A percentile compares a stretch with the other conserved stretches of the same genome.
Evolutionary conservation across 768 basidiomycete species (phyloP).

Genomic region (Suillus fuscotomentosus): DNA sequence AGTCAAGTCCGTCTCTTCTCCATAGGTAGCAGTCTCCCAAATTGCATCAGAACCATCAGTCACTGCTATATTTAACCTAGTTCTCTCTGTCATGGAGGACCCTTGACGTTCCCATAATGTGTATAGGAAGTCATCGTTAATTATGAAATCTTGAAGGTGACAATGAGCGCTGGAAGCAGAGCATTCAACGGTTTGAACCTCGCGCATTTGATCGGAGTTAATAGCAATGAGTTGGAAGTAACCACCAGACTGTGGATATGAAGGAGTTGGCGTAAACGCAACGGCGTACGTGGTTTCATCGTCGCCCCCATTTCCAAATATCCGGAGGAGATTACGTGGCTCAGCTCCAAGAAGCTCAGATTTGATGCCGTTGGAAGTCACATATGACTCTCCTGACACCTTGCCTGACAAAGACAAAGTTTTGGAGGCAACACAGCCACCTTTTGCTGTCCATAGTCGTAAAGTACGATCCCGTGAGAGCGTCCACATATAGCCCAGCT

Average conservation of each 20-base stretch:
- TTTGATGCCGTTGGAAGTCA: slow-evolving; percentile 26
- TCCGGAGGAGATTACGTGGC: slow-evolving; percentile 61
- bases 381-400: slow-evolving; percentile 26
- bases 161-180: slow-evolving; percentile 61
- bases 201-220: slow-evolving; percentile 56
- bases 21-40: slow-evolving; percentile 61
- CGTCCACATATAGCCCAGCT: slow-evolving; percentile 75
- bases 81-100: slow-evolving; percentile 64
- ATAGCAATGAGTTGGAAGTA: slow-evolving; percentile 68
- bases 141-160: slow-evolving; percentile 77
- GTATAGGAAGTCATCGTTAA: slow-evolving; percentile 52
- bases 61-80: slow-evolving; percentile 42
- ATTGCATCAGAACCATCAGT: slow-evolving; percentile 27
- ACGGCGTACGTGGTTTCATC: slow-evolving; percentile 61
- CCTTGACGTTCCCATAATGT: slow-evolving; percentile 83
- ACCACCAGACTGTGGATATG: slow-evolving; percentile 70
- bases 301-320: slow-evolving; percentile 48
- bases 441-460: slow-evolving; percentile 79
- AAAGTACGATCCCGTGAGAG: slow-evolving; percentile 85
- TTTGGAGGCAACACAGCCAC: slow-evolving; percentile 69
- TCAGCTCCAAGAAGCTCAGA: slow-evolving; percentile 57
- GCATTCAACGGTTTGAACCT: slow-evolving; percentile 57
- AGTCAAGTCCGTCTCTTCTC: slow-evolving; percentile 73
- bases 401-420: slow-evolving; percentile 40
- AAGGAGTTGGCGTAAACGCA: slow-evolving; percentile 68